A percentile compares a stretch with the other conserved stretches of the same genome.
Evolutionary conservation across 2,329 filamentous ascomycete species (phyloP).

Genomic region (Botrytis aclada): DNA sequence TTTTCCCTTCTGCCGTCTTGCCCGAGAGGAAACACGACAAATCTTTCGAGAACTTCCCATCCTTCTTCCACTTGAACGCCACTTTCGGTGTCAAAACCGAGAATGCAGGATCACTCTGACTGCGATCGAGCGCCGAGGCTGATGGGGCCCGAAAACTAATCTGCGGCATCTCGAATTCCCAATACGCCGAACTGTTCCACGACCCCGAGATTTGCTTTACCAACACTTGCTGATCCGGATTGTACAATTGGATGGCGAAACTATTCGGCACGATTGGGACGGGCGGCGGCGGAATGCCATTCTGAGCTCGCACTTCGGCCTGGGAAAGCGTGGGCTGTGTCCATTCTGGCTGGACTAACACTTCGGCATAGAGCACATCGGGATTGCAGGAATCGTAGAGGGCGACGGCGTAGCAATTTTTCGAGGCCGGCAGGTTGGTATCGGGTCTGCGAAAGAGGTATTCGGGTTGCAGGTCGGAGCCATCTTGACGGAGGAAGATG

Average conservation of each 20-base stretch:
- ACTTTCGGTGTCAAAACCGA: conserved; percentile 66
- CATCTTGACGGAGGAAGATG: conserved; percentile 63
- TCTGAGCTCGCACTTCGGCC: conserved; percentile 72
- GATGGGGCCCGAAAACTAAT: conserved; percentile 80
- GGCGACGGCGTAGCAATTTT: conserved; percentile 82
- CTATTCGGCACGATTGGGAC: conserved; percentile 71
- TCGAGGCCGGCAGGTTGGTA: conserved; percentile 64
- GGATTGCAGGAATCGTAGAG: conserved; percentile 78
- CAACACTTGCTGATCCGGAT: conserved; percentile 78
- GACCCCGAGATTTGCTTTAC: conserved; percentile 70
- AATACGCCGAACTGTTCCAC: conserved; percentile 77
- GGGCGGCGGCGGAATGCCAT: conserved; percentile 61
- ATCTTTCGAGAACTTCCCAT: conserved; percentile 81
- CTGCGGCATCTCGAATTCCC: conserved; percentile 91
- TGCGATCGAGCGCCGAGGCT: conserved; percentile 72
- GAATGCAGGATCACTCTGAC: conserved; percentile 55
- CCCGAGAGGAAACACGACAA: conserved; percentile 86
- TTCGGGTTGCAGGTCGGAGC: conserved; percentile 73
- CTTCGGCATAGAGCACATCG: conserved; percentile 83
- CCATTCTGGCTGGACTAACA: conserved; percentile 81
- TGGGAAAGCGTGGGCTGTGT: conserved; percentile 76
- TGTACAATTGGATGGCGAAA: conserved; percentile 88
- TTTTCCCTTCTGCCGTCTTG: conserved; percentile 68
- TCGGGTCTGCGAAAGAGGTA: conserved; percentile 79
- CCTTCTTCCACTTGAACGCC: conserved; percentile 84